Percentiles rank a stretch among this genome's conserved stretches.
phyloP scores from a whole-genome alignment of 495 filamentous ascomycete species.

The Neurospora pannonica region DNA sequence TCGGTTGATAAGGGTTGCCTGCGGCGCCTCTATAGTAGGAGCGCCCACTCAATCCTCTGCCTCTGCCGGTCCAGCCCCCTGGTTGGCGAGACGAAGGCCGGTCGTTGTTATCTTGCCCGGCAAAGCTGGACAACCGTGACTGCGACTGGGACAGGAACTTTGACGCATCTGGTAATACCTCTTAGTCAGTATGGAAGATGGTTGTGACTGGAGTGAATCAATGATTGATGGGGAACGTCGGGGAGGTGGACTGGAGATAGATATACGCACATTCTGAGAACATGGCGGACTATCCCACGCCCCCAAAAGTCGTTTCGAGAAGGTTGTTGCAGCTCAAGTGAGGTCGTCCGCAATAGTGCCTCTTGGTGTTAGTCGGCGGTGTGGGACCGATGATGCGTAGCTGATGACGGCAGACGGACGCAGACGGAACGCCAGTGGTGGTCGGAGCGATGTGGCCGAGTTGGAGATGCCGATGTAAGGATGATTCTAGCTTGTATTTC shows the following conservation, averaged over 20 bases:
- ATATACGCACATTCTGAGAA: slow-evolving; percentile 88
- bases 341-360: not conserved
- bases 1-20: slow-evolving; percentile 64
- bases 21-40: slow-evolving; percentile 28
- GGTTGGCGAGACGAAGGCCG: slow-evolving; percentile 21
- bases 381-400: not conserved
- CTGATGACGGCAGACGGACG: not conserved
- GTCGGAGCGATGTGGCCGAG: not conserved
- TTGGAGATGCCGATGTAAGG: not conserved
- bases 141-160: slow-evolving; percentile 96
- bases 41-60: slow-evolving; percentile 24
- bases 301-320: slow-evolving; percentile 1
- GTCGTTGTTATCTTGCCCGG: slow-evolving; percentile 49
- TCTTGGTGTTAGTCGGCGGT: not conserved
- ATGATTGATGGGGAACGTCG: slow-evolving; percentile 6
- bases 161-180: slow-evolving; percentile 68
- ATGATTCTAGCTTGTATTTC: not conserved
- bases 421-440: not conserved
- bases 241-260: not conserved
- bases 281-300: slow-evolving; percentile 44
- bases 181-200: slow-evolving; percentile 2
- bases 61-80: slow-evolving; percentile 25
- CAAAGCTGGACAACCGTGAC: slow-evolving; percentile 61
- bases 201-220: not conserved
- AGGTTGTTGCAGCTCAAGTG: not conserved